phyloP scores from a whole-genome alignment of 768 basidiomycete species.

The Trametes coccinea region DNA sequence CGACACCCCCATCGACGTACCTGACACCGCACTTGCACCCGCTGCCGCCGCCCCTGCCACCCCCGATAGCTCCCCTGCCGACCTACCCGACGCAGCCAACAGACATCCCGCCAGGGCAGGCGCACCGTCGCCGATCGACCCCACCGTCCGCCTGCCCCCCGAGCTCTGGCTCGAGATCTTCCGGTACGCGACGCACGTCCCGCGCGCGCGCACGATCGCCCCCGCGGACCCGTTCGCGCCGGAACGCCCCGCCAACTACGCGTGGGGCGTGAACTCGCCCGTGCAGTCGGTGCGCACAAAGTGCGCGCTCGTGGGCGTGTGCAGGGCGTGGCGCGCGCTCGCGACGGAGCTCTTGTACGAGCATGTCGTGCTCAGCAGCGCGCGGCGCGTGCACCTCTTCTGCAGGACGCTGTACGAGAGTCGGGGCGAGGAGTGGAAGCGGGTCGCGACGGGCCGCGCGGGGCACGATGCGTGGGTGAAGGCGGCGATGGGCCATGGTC shows the following conservation, averaged over 20 bases:
- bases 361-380: conserved; percentile 48
- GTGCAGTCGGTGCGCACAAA: conserved; percentile 50
- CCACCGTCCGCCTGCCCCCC: conserved; percentile 30
- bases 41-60: background rate
- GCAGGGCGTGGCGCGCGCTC: conserved; percentile 46
- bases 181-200: conserved; percentile 53
- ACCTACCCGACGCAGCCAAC: background rate
- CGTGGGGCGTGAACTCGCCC: conserved; percentile 49
- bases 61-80: background rate
- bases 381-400: conserved; percentile 41
- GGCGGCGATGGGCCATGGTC: conserved; percentile 35
- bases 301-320: conserved; percentile 49
- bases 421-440: conserved; percentile 4
- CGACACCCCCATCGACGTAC: background rate
- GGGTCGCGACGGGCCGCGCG: background rate
- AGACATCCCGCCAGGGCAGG: background rate
- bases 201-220: conserved; percentile 43
- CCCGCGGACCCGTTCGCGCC: conserved; percentile 49
- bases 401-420: conserved; percentile 37
- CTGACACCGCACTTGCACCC: background rate
- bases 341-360: conserved; percentile 47
- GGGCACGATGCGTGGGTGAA: background rate
- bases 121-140: conserved; percentile 2
- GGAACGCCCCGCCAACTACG: conserved; percentile 43
- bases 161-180: conserved; percentile 61